Evolutionary conservation across 140 eudicot species (phyloP), one percentile per base, ranked within the genome.

Genomic region (Erigeron philadelphicus): DNA sequence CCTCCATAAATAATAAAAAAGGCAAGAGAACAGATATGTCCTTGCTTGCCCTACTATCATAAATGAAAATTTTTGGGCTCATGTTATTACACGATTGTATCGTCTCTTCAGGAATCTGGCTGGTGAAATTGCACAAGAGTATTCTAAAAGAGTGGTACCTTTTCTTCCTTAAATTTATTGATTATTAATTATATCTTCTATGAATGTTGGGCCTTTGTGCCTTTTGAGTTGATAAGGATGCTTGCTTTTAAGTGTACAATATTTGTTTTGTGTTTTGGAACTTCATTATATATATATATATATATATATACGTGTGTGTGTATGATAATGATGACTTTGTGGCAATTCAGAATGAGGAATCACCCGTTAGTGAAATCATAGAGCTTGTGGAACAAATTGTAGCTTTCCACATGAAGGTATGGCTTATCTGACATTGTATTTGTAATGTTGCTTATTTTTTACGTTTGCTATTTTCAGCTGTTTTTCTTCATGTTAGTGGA

Each of bases 381-480:
- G 87, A 85, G 79, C 90, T 89, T 67, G 96, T 87, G 25, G 89
- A 85, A 61, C 94, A 89, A 71, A 89, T 93, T 81, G 97, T 93
- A 71, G 87, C 84, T 13, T 93, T 93, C 76, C 95, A 93, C 83
- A 89, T 93, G 98, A 82, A 93, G 97, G 98, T 89, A 79, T 68
- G 67, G 0, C 31, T 78, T 42, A 56, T 69, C 40, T 44, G 71
- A 21, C 45, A 41, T 7, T 47, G 8, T 73, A 57, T 55, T 59
- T 10, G 0, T 11, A 31, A 3, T 72, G 31, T 25, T 1, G 16
- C 41, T 40, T 52, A 9, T 38, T 6, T 15, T 41, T 61, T 72
- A 7, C 55, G 25, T 43, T 50, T 21, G 19, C 11, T 9, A 5
- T 58, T 41, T 13, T 21, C 21, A 45, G 23, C 65, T 41, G 13